These are phyloP conservation scores for Leccinum pellstonianum DNA, from an alignment of 768 basidiomycete genomes.

Conservation along the genomic window DNA sequence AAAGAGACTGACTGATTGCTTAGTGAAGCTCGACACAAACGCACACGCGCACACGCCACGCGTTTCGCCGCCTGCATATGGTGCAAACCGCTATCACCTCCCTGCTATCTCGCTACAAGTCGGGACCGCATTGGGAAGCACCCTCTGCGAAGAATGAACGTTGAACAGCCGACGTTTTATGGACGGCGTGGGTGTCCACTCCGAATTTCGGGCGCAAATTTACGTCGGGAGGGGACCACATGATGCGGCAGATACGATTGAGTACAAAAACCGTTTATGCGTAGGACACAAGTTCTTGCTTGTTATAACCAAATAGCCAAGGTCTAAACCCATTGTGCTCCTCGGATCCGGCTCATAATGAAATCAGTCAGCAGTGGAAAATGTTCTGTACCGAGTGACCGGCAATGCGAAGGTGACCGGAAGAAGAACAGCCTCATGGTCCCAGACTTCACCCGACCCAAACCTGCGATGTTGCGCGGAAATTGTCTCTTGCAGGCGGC, in stretches of 20 bases:
- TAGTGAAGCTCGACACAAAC: not conserved
- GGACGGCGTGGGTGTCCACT: not conserved
- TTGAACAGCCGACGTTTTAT: not conserved
- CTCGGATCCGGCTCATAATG: not conserved
- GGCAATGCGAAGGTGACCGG: not conserved
- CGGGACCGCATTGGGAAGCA: not conserved
- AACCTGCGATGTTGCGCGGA: not conserved
- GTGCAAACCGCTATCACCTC: not conserved
- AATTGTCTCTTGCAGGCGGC: not conserved
- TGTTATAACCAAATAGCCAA: not conserved
- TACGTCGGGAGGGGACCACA: conserved; percentile 1
- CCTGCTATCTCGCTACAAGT: not conserved
- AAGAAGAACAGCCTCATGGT: not conserved
- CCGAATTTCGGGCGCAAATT: not conserved
- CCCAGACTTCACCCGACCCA: not conserved
- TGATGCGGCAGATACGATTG: not conserved
- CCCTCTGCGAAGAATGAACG: not conserved
- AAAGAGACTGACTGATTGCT: not conserved
- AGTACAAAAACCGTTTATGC: not conserved
- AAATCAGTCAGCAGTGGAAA: not conserved
- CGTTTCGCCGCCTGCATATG: not conserved
- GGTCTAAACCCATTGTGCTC: not conserved
- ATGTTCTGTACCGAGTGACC: not conserved
- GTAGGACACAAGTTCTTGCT: not conserved
- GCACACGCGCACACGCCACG: not conserved